Conservation (phyloP, 805 yeast genomes). For the Candida bentonensis region DNA sequence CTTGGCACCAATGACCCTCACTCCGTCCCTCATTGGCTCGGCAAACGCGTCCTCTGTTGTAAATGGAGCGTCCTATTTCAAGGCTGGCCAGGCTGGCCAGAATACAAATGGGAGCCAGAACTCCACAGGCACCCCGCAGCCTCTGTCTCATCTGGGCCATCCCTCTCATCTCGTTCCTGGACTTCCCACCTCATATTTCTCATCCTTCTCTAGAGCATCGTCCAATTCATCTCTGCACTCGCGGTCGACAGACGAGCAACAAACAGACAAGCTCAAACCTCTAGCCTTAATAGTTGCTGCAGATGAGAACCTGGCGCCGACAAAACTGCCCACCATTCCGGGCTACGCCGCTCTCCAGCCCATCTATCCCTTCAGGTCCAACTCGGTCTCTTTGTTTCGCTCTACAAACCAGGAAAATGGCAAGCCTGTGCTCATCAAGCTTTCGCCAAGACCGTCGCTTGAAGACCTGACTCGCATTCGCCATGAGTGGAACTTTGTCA, state of each 20-base stretch:
- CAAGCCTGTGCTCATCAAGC: slow-evolving; percentile 12
- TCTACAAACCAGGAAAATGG: slow-evolving; percentile 6
- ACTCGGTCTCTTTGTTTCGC: slow-evolving; percentile 12
- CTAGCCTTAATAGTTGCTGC: neutral
- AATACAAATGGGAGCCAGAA: too few relatives aligned
- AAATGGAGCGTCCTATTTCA: too few relatives aligned
- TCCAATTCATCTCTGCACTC: neutral
- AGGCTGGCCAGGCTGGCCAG: too few relatives aligned
- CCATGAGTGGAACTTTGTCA: slow-evolving; percentile 13
- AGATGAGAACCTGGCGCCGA: neutral
- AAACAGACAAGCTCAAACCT: neutral
- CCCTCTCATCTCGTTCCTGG: too few relatives aligned
- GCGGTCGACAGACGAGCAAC: neutral
- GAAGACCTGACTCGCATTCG: slow-evolving; percentile 14
- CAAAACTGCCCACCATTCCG: slow-evolving; percentile 7
- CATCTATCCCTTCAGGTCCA: slow-evolving; percentile 10
- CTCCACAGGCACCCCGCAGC: too few relatives aligned
- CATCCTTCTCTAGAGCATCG: neutral
- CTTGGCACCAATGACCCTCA: too few relatives aligned
- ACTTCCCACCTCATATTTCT: neutral
- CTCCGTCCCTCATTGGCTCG: too few relatives aligned
- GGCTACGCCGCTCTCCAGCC: slow-evolving; percentile 11
- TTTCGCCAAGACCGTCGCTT: slow-evolving; percentile 11
- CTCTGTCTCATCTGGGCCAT: too few relatives aligned
- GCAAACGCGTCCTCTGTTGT: too few relatives aligned